These are phyloP conservation scores for Phaeosphaeriaceae sp. DNA, from an alignment of 2,329 filamentous ascomycete species.

Conservation along the genomic window DNA sequence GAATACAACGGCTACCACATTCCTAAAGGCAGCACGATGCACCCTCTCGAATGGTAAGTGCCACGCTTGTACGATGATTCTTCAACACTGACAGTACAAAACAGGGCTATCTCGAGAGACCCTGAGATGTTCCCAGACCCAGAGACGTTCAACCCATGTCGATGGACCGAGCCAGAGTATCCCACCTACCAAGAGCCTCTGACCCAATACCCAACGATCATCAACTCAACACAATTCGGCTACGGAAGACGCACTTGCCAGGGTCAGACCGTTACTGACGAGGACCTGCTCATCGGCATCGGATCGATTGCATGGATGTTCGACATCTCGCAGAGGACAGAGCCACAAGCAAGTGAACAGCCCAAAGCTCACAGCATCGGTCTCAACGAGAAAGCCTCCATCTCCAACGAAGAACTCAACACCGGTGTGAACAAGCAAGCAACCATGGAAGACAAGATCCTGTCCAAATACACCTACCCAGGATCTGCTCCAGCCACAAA, in stretches of 20 bases:
- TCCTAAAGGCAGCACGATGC: slow-evolving; percentile 59
- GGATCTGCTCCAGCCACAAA: slow-evolving; percentile 20
- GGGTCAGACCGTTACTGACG: slow-evolving; percentile 51
- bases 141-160: slow-evolving; percentile 66
- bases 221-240: slow-evolving; percentile 62
- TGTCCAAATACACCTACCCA: slow-evolving; percentile 37
- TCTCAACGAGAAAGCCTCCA: slow-evolving; percentile 43
- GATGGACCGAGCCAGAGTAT: slow-evolving; percentile 66
- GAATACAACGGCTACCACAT: slow-evolving; percentile 65
- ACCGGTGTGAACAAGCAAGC: slow-evolving; percentile 29
- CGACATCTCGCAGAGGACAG: slow-evolving; percentile 40
- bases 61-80: neutral
- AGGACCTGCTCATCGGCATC: slow-evolving; percentile 51
- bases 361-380: slow-evolving; percentile 24
- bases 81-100: slow-evolving; percentile 15
- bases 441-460: slow-evolving; percentile 32
- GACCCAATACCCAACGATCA: slow-evolving; percentile 59
- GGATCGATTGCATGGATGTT: slow-evolving; percentile 57
- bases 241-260: slow-evolving; percentile 60
- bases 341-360: slow-evolving; percentile 15
- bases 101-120: slow-evolving; percentile 61
- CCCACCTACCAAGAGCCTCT: slow-evolving; percentile 62
- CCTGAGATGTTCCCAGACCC: slow-evolving; percentile 67
- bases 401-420: slow-evolving; percentile 47
- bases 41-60: slow-evolving; percentile 53